Evolutionary conservation across 768 basidiomycete species (phyloP).

Genomic region (Calocybe gangraenosa): DNA sequence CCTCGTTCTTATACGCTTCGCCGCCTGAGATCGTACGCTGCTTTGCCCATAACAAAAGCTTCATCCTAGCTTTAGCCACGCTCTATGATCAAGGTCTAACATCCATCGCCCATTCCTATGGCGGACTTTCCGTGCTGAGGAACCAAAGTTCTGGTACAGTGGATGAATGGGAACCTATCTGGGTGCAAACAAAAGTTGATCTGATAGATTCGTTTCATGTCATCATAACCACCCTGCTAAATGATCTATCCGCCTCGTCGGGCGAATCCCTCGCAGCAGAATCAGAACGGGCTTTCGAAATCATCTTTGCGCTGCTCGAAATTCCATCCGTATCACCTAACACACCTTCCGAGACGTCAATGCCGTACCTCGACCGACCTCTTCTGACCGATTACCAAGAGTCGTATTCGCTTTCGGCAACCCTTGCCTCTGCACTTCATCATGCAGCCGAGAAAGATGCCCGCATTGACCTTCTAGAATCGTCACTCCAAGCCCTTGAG

Average conservation of each 20-base stretch:
- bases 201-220: slow-evolving; percentile 68
- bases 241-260: slow-evolving; percentile 39
- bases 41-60: slow-evolving; percentile 49
- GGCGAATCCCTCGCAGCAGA: slow-evolving; percentile 40
- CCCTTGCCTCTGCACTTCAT: slow-evolving; percentile 41
- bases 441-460: slow-evolving; percentile 51
- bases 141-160: slow-evolving; percentile 25
- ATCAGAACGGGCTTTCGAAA: slow-evolving; percentile 51
- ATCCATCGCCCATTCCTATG: slow-evolving; percentile 54
- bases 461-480: slow-evolving; percentile 53
- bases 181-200: slow-evolving; percentile 70
- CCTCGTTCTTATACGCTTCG: slow-evolving; percentile 47
- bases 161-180: slow-evolving; percentile 69
- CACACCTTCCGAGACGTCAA: slow-evolving; percentile 18
- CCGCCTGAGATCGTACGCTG: slow-evolving; percentile 44
- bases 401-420: slow-evolving; percentile 53
- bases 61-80: slow-evolving; percentile 52
- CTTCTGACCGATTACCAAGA: slow-evolving; percentile 72
- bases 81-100: slow-evolving; percentile 59
- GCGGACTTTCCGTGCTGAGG: slow-evolving; percentile 39
- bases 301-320: slow-evolving; percentile 57
- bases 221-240: slow-evolving; percentile 45
- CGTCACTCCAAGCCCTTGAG: slow-evolving; percentile 41
- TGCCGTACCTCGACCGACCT: slow-evolving; percentile 63
- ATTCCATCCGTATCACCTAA: slow-evolving; percentile 32